Evolutionary conservation across 495 filamentous ascomycete species (phyloP).

Genomic region (Penicillium paradoxum): DNA sequence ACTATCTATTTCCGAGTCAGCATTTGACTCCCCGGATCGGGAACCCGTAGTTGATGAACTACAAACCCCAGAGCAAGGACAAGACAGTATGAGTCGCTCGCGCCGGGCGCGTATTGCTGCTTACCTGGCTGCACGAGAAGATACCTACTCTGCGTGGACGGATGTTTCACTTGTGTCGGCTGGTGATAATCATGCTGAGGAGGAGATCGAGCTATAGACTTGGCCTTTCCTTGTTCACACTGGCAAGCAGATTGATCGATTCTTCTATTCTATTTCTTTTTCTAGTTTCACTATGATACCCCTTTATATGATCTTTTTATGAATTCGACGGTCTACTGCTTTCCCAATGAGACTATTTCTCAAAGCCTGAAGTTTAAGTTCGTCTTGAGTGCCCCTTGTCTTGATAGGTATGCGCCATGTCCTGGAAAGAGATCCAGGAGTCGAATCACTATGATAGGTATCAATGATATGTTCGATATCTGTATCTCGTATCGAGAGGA

Average conservation of each 20-base stretch:
- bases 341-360: neutral
- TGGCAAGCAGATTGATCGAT: neutral
- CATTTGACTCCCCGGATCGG: slow-evolving; percentile 17
- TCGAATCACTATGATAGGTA: too few relatives aligned
- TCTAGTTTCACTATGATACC: neutral
- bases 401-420: too few relatives aligned
- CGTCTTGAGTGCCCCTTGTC: neutral
- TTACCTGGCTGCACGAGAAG: slow-evolving; percentile 36
- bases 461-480: too few relatives aligned
- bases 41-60: neutral
- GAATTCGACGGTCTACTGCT: neutral
- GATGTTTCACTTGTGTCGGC: slow-evolving; percentile 43
- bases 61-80: neutral
- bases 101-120: slow-evolving; percentile 20
- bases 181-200: slow-evolving; percentile 42
- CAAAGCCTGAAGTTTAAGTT: too few relatives aligned
- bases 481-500: neutral
- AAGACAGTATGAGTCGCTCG: neutral
- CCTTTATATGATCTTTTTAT: neutral
- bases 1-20: slow-evolving; percentile 19
- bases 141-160: slow-evolving; percentile 40
- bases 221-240: neutral
- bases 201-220: slow-evolving; percentile 46
- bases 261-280: neutral
- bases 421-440: too few relatives aligned